Percentiles rank a stretch among this genome's conserved stretches.
phyloP scores from a whole-genome alignment of 75 land plant genomes.

The Larix kaempferi region DNA sequence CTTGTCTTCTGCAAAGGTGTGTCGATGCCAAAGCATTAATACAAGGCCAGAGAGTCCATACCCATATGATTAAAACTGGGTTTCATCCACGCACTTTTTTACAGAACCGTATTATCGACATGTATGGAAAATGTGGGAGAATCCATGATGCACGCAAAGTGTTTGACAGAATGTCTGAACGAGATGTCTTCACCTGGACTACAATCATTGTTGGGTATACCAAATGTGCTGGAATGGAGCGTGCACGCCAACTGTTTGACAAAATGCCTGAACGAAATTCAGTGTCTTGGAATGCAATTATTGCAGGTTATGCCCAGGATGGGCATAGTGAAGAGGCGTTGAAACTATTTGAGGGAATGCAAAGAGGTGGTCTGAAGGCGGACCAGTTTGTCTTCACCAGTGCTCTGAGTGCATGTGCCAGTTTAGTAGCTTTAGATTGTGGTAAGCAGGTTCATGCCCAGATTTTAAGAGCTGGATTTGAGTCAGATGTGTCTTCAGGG shows the following conservation, averaged over 20 bases:
- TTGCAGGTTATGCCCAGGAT: constrained; percentile 28
- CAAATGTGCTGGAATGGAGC: constrained; percentile 15
- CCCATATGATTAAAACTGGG: too few relatives aligned
- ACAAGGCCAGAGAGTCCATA: too few relatives aligned
- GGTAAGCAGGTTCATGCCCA: constrained; percentile 17
- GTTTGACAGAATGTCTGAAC: constrained; percentile 32
- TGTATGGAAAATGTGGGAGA: not conserved
- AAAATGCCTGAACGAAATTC: constrained; percentile 32
- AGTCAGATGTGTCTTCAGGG: not conserved
- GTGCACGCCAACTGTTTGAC: constrained; percentile 30
- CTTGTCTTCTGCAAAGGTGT: too few relatives aligned
- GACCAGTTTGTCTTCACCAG: constrained; percentile 11
- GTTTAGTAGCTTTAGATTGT: not conserved
- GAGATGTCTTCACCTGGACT: constrained; percentile 27
- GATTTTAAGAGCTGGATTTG: constrained; percentile 8
- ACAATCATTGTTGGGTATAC: constrained; percentile 30
- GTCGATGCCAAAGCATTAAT: too few relatives aligned
- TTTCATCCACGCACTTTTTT: too few relatives aligned
- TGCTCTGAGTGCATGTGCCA: constrained; percentile 11
- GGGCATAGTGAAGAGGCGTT: constrained; percentile 18
- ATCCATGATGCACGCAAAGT: not conserved
- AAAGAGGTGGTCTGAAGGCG: not conserved
- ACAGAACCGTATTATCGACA: too few relatives aligned
- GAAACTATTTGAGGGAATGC: constrained; percentile 15
- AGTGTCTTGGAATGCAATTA: constrained; percentile 52